Base-by-base conservation (phyloP, 2,329 filamentous ascomycete genomes). In the Aspergillus niger region DNA sequence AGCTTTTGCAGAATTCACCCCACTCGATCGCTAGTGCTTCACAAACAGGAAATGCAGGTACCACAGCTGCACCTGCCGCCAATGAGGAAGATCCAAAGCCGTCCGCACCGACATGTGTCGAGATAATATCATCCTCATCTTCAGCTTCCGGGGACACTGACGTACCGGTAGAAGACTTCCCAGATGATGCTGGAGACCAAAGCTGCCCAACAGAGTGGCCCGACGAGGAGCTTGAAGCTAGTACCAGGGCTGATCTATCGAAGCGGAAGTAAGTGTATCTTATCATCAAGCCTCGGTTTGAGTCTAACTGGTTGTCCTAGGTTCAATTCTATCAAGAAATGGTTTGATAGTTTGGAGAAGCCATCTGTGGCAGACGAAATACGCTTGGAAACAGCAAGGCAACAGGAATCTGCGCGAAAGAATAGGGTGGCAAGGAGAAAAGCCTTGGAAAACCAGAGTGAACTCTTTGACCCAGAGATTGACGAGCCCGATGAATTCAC, bases 361-460 rank as follows among this genome's bases (percentile, higher is more conserved):
- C 63, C 60, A 8, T 62, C 59, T 11, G 24, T 58, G 8, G 57
- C 15, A 24, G 58, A 68, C 11, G 36, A 5, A n/a, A 51, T 67
- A 26, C 49, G 26, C 5, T 63, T 59, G 11, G 57, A 62, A 47
- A 24, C 22, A 28, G 66, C 65, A 11, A 62, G 39, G 17, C 49
- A 48, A 26, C 26, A 59, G 1, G 55, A 62, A 17, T 36, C 55
- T 5, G 49, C 55, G 2, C 56, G 59, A 0, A 50, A 48, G 20
- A 65, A 52, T n/a, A 60, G 55, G n/a, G 38, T 62, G 2, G 48
- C 54, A n/a, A 55, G 17, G 7, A 38, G 53, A 32, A 43, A 56
- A 13, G 49, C 59, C 3, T 22, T 62, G 3, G 17, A 60, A 26
- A 32, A 55, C 2, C 15, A 61, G 20, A 24, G 48, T 20, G 26